Evolutionary conservation across 768 basidiomycete species (phyloP).

Genomic region (Fomitopsis serialis): DNA sequence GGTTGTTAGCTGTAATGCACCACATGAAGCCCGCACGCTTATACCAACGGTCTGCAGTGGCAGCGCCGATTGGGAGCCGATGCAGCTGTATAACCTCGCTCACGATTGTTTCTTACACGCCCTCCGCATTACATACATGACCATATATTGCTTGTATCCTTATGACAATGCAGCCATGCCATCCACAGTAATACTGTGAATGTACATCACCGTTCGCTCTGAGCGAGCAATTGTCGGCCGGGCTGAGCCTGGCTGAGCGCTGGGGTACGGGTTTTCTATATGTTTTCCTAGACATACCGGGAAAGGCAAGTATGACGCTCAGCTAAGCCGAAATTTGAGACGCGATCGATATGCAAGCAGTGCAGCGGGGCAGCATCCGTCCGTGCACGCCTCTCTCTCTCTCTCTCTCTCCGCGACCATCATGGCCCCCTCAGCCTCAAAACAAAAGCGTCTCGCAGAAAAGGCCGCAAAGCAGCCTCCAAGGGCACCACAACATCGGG

Average conservation of each 20-base stretch:
- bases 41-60: conserved; percentile 71
- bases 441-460: conserved; percentile 92
- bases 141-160: neutral
- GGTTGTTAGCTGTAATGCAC: conserved; percentile 57
- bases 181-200: neutral
- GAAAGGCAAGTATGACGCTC: conserved; percentile 6
- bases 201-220: neutral
- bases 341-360: conserved; percentile 4
- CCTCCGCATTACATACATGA: neutral
- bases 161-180: neutral
- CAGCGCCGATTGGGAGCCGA: conserved; percentile 89
- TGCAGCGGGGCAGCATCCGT: neutral
- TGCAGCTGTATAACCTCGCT: conserved; percentile 26
- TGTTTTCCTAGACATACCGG: conserved; percentile 3
- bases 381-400: neutral
- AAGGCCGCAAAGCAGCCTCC: conserved; percentile 81
- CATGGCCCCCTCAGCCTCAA: conserved; percentile 68
- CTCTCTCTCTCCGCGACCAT: neutral
- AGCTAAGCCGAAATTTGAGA: conserved; percentile 21
- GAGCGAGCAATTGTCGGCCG: neutral
- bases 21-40: conserved; percentile 99
- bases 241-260: neutral
- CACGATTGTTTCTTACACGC: neutral
- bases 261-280: neutral
- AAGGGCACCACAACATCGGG: conserved; percentile 52